Evolutionary conservation across 805 yeast species (phyloP).

Genomic region (Myxozyma sirexii): DNA sequence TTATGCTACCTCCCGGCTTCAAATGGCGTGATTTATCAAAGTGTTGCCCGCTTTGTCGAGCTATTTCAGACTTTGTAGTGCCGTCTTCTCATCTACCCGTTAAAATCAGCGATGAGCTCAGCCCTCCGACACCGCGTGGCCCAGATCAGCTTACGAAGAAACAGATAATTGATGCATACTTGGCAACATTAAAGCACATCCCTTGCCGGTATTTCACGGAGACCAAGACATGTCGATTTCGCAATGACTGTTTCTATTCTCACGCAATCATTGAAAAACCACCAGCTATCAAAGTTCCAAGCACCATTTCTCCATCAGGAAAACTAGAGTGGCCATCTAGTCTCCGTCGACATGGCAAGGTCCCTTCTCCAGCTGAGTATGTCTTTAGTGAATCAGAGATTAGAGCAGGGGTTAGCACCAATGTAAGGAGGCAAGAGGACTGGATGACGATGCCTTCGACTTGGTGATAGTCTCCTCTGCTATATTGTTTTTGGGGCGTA

Average conservation of each 20-base stretch:
- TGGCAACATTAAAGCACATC: slow-evolving; percentile 19
- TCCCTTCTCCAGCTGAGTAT: neutral
- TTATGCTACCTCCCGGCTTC: neutral
- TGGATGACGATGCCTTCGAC: too few species aligned
- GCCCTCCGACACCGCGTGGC: too few species aligned
- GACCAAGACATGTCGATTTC: slow-evolving; percentile 14
- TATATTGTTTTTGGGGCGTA: too few species aligned
- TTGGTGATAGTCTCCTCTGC: too few species aligned
- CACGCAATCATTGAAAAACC: slow-evolving; percentile 1
- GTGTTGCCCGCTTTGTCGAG: slow-evolving; percentile 30
- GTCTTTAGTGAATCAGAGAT: neutral
- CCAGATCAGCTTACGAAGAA: slow-evolving; percentile 7
- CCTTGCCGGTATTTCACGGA: slow-evolving; percentile 25
- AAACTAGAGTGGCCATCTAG: neutral
- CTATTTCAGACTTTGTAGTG: slow-evolving; percentile 23
- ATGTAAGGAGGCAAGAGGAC: too few species aligned
- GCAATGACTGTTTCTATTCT: slow-evolving; percentile 28
- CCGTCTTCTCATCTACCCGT: slow-evolving; percentile 23
- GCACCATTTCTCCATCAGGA: neutral
- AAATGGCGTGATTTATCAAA: slow-evolving; percentile 6
- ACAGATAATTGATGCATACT: slow-evolving; percentile 16
- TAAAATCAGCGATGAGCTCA: neutral
- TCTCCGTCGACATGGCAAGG: neutral
- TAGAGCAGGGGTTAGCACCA: neutral
- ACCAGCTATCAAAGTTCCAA: neutral